Percentiles rank a stretch among this genome's conserved stretches.
Conservation (phyloP, 1,284 basidiomycete species). For the Cystobasidiaceae sp. region DNA sequence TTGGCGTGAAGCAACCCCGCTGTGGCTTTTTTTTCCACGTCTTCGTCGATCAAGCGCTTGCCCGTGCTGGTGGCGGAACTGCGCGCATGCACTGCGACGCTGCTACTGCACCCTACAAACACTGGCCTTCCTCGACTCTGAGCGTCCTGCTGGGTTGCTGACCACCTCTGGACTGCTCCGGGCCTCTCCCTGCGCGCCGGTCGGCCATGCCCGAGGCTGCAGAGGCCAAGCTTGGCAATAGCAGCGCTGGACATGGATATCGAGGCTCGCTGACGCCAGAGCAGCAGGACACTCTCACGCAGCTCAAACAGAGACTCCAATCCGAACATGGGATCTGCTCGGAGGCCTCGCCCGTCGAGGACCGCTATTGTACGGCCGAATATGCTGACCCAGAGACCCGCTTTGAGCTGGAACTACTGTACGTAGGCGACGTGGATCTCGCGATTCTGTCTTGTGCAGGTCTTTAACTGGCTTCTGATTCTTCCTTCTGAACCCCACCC, state of each 20-base stretch:
- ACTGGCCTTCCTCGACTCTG: too few species aligned
- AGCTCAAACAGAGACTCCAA: constrained; percentile 6
- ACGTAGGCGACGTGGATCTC: background rate
- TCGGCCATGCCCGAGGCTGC: too few species aligned
- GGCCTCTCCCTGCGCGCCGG: too few species aligned
- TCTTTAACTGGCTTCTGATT: background rate
- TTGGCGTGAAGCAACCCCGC: too few species aligned
- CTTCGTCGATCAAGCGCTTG: too few species aligned
- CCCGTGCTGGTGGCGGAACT: too few species aligned
- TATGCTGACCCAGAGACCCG: constrained; percentile 1
- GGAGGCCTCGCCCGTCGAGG: background rate
- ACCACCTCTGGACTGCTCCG: too few species aligned
- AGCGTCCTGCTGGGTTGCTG: too few species aligned
- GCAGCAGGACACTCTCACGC: constrained; percentile 10
- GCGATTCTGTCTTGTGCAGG: too few species aligned
- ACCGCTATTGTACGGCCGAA: background rate
- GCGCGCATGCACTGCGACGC: too few species aligned
- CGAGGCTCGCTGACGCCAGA: background rate
- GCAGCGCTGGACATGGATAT: background rate
- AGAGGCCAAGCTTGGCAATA: background rate
- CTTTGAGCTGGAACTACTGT: constrained; percentile 21
- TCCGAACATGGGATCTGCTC: background rate
- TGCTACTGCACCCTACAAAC: too few species aligned
- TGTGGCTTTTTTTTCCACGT: too few species aligned
- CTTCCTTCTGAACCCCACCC: background rate